Evolutionary conservation across 305 asterid genomes (phyloP), one percentile per base, ranked within the genome.

Genomic region (Ilex paraguariensis): DNA sequence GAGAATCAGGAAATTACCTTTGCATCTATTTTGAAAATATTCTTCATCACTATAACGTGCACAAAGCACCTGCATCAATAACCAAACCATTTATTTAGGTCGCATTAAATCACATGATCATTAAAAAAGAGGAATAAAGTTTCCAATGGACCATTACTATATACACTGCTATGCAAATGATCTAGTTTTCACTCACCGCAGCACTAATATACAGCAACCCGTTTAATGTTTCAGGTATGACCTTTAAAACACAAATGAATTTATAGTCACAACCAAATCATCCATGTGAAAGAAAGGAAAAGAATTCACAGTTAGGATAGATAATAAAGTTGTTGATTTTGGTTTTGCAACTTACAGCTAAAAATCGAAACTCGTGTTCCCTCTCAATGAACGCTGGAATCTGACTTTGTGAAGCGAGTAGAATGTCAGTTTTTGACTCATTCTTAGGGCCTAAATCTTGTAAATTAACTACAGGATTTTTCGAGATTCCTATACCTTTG

Each of bases 291-390:
- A 56, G 21, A 21, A 21, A 21, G 28, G 28, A 21, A 21, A 21
- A 42, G 52, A 57, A 54, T 17, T 54, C 57, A 15, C 3, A 17
- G 28, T 21, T 54, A n/a, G 11, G 31, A 54, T 15, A 14, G 11
- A 6, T 54, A 14, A 10, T 7, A 4, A 46, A 46, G 3, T 21
- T 21, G 28, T 1, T 21, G 28, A 21, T 21, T 21, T 0, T 21
- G 28, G 28, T 3, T 31, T 15, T 30, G 70, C 56, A 73, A 70
- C 99, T 87, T 75, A 93, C 99, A 49, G 96, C 97, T 69, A 90
- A 71, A 81, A 93, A 90, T 7, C 95, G 91, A 75, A 87, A 93
- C 65, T 93, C 99, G 7, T 93, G 96, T 84, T 93, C 99, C 80
- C 99, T 80, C 71, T 90, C 96, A 33, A 87, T 84, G 64, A 77